Base-by-base conservation (phyloP, 2,329 filamentous ascomycete species). In the Colletotrichum euphorbiae region DNA sequence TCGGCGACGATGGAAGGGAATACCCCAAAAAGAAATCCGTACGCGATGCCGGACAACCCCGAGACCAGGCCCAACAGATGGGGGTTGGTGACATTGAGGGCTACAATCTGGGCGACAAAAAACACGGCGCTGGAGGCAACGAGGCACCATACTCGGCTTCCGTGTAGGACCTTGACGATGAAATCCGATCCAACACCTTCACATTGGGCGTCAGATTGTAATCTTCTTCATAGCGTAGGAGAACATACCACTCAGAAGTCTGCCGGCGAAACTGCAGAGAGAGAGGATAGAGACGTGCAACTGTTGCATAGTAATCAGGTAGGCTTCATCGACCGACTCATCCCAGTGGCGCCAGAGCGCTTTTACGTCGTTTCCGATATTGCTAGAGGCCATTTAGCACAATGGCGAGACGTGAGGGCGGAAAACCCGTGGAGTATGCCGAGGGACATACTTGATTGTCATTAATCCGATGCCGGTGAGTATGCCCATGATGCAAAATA, bases 201-300 rank as follows among this genome's bases (percentile, higher is more conserved):
- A 38, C 8, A 3, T 5, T 51, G 2, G 19, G 17, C 21, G 13
- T 70, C 51, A 70, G 66, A 38, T 21, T 13, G 17, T 21, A 3
- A 17, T 21, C 24, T n/a, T 13, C 19, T 11, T 45, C n/a, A 5
- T 12, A n/a, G 9, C 6, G 13, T 6, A n/a, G 36, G n/a, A 21
- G 28, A 8, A 78, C 86, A 74, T 80, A 92, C 90, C 92, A 73
- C 91, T 93, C 7, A 88, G 82, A 0, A 99, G 85, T 64, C 96
- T 90, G 2, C 96, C 96, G 2, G 89, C 73, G 77, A 97, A 98
- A 73, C 93, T 97, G 75, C 91, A 91, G 54, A 98, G 80, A 0
- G 95, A 98, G n/a, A 99, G 84, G 59, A 97, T 93, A 2, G 93
- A 97, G 9, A 99, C 96, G 75, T 99, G 95, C 83, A 97, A 89